Conservation (phyloP, 129 eudicot genomes). For the Chrysanthemum seticuspe region DNA sequence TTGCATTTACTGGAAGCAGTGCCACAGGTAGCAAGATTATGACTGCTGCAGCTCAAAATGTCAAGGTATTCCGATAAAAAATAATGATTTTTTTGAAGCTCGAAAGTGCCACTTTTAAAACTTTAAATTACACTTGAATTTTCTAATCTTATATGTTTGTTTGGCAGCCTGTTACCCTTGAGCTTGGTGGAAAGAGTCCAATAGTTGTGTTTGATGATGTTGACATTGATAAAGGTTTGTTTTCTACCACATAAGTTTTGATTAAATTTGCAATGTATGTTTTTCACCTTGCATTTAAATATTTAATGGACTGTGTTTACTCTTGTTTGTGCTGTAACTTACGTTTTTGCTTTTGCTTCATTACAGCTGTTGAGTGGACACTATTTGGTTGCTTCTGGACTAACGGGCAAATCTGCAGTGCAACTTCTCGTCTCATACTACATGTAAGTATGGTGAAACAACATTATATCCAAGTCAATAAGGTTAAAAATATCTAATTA, state of each 20-base stretch:
- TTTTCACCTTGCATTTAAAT: background rate
- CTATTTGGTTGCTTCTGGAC: slow-evolving; percentile 99
- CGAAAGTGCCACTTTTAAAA: background rate
- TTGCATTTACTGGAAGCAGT: slow-evolving; percentile 95
- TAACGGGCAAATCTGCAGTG: slow-evolving; percentile 99
- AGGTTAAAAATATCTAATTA: background rate
- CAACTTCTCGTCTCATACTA: slow-evolving; percentile 90
- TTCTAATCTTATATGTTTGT: background rate
- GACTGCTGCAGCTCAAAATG: slow-evolving; percentile 94
- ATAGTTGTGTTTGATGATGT: slow-evolving; percentile 92
- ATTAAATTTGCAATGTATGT: background rate
- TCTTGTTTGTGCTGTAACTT: background rate
- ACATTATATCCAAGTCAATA: background rate
- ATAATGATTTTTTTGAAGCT: background rate
- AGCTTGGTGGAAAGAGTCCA: slow-evolving; percentile 99
- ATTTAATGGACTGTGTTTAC: background rate
- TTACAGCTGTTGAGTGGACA: slow-evolving; percentile 96
- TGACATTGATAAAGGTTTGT: slow-evolving; percentile 82
- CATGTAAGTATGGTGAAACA: slow-evolving; percentile 57
- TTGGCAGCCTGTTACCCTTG: slow-evolving; percentile 93
- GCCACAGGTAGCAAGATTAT: slow-evolving; percentile 93
- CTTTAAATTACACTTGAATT: background rate
- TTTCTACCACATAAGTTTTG: background rate
- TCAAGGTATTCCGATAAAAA: slow-evolving; percentile 49
- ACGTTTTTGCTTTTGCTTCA: slow-evolving; percentile 7